Conservation (phyloP, 768 basidiomycete species). For the Pisolithus orientalis region DNA sequence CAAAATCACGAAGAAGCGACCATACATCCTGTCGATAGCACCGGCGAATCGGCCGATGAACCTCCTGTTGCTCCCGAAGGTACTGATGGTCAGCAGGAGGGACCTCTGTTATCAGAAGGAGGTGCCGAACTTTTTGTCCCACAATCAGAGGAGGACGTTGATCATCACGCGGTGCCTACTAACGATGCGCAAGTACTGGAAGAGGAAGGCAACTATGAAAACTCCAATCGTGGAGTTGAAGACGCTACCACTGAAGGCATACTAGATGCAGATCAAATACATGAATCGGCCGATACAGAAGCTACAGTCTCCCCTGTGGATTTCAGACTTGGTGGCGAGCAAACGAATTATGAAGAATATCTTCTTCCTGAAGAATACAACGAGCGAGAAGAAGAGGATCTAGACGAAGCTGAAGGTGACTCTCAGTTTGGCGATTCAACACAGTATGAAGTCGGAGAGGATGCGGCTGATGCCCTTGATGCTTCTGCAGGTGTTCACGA, state of each 20-base stretch:
- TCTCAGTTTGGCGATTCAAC: conserved; percentile 13
- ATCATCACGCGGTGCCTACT: conserved; percentile 13
- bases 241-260: conserved; percentile 10
- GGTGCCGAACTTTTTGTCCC: not conserved
- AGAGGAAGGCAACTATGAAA: conserved; percentile 18
- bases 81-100: not conserved
- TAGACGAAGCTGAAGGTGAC: conserved; percentile 22
- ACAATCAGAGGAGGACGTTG: conserved; percentile 5
- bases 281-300: conserved; percentile 20
- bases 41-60: not conserved
- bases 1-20: not conserved
- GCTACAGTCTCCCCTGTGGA: conserved; percentile 4
- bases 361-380: conserved; percentile 31
- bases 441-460: conserved; percentile 17
- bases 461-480: conserved; percentile 6
- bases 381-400: conserved; percentile 30
- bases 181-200: conserved; percentile 13
- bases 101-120: not conserved
- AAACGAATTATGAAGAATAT: conserved; percentile 28
- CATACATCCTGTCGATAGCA: not conserved
- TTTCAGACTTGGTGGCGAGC: conserved; percentile 24
- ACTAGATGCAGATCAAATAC: conserved; percentile 26
- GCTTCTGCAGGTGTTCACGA: not conserved
- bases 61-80: not conserved
- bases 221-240: conserved; percentile 12